A percentile compares a stretch with the other conserved stretches of the same genome.
These are phyloP conservation scores for Haplographium delicatum DNA, from an alignment of 495 filamentous ascomycete genomes.

Conservation along the genomic window DNA sequence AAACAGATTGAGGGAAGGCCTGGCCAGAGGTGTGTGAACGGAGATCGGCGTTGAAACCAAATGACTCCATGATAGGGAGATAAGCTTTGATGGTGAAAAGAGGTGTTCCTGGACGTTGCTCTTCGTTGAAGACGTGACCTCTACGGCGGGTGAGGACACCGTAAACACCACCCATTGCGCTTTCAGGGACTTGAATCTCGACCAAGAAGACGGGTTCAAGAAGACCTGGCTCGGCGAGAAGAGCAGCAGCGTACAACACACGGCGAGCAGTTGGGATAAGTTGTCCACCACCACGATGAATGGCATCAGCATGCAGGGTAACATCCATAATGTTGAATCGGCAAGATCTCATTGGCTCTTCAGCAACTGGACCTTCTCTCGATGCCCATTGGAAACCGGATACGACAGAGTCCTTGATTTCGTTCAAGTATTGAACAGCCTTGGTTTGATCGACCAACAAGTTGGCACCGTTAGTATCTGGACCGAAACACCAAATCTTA, in stretches of 20 bases:
- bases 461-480: constrained; percentile 96
- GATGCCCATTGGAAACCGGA: constrained; percentile 99
- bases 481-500: constrained; percentile 99
- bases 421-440: constrained; percentile 99
- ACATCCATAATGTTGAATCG: constrained; percentile 99
- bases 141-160: constrained; percentile 96
- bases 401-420: constrained; percentile 99
- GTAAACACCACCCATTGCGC: constrained; percentile 99
- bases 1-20: constrained; percentile 97
- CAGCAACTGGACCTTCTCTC: constrained; percentile 92
- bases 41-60: constrained; percentile 98
- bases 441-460: constrained; percentile 99
- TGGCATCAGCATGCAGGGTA: constrained; percentile 98
- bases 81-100: constrained; percentile 99
- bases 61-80: constrained; percentile 98
- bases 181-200: constrained; percentile 98
- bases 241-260: constrained; percentile 87
- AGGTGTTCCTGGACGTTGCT: constrained; percentile 96
- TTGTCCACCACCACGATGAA: constrained; percentile 98
- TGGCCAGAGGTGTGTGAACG: constrained; percentile 89
- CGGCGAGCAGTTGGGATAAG: constrained; percentile 97
- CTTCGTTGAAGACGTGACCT: constrained; percentile 98
- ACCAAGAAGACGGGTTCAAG: constrained; percentile 98
- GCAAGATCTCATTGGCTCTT: constrained; percentile 95
- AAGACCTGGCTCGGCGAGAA: constrained; percentile 86